These are phyloP conservation scores for Multifurca ochricompacta DNA, from an alignment of 768 basidiomycete species.

Conservation along the genomic window DNA sequence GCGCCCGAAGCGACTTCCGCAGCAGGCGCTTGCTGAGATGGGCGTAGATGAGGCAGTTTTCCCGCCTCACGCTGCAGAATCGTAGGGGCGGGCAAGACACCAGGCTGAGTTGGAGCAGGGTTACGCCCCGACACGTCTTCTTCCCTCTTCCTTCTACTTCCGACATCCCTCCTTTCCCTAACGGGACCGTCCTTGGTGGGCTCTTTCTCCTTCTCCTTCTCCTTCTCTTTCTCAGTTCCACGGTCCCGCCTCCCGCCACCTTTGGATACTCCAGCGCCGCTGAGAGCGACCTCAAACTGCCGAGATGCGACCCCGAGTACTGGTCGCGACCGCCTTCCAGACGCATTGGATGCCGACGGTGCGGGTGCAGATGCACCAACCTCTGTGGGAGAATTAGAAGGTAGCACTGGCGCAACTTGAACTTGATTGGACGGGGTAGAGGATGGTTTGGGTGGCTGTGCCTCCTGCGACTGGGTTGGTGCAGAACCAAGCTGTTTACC, in stretches of 20 bases:
- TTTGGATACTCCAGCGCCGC: conserved; percentile 49
- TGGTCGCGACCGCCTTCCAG: conserved; percentile 33
- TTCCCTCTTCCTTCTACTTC: conserved; percentile 3
- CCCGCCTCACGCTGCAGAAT: conserved; percentile 26
- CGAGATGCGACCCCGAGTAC: conserved; percentile 56
- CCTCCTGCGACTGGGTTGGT: conserved; percentile 2
- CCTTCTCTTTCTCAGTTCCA: conserved; percentile 26
- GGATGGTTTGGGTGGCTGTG: neutral
- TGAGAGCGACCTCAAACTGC: conserved; percentile 68
- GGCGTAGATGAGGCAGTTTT: neutral
- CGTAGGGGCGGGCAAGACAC: conserved; percentile 19
- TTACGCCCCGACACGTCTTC: neutral
- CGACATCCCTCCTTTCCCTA: conserved; percentile 16
- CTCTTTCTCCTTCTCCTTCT: conserved; percentile 28
- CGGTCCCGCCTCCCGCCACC: conserved; percentile 23
- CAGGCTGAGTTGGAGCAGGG: neutral
- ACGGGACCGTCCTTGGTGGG: conserved; percentile 18
- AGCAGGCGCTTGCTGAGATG: neutral
- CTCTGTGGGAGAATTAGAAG: conserved; percentile 10
- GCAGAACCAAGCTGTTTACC: conserved; percentile 4
- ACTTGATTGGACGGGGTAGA: neutral
- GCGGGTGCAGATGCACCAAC: neutral
- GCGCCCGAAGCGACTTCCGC: neutral
- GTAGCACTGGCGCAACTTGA: neutral
- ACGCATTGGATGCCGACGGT: conserved; percentile 31